Percentiles rank a stretch among this genome's conserved stretches.
phyloP scores from a whole-genome alignment of 192 early-diverging fungal species.

The Linnemannia elongata region DNA sequence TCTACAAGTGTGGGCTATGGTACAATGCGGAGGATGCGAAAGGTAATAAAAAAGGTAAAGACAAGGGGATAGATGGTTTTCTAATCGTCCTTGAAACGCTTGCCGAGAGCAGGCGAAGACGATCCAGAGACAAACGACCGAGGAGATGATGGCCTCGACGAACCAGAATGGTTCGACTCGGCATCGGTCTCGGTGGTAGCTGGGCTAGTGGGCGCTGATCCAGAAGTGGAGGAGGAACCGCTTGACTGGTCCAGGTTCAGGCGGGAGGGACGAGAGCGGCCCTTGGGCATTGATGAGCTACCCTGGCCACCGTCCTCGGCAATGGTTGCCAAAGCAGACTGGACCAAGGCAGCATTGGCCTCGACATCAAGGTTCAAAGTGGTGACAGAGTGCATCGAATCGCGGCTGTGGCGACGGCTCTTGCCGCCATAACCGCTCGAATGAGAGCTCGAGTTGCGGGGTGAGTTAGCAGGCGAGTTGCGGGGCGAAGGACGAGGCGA shows the following conservation, averaged over 20 bases:
- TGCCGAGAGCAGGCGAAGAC: slow-evolving; percentile 37
- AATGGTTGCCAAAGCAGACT: slow-evolving; percentile 6
- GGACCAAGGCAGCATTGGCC: slow-evolving; percentile 19
- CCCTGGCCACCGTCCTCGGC: neutral
- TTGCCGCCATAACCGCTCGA: slow-evolving; percentile 16
- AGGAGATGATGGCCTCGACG: slow-evolving; percentile 31
- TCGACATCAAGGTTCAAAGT: slow-evolving; percentile 48
- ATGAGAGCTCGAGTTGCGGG: slow-evolving; percentile 41
- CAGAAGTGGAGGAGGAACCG: neutral
- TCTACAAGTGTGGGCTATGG: slow-evolving; percentile 6
- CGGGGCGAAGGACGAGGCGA: slow-evolving; percentile 41
- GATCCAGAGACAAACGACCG: slow-evolving; percentile 32
- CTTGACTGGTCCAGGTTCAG: slow-evolving; percentile 29
- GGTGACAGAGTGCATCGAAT: slow-evolving; percentile 36
- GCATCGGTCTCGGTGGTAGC: slow-evolving; percentile 5
- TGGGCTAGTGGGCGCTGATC: slow-evolving; percentile 39
- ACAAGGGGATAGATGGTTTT: neutral
- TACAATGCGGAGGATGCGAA: slow-evolving; percentile 10
- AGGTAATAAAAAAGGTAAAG: slow-evolving; percentile 7
- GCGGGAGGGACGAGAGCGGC: slow-evolving; percentile 40
- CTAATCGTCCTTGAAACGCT: slow-evolving; percentile 53
- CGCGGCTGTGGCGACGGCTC: slow-evolving; percentile 32
- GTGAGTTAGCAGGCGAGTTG: slow-evolving; percentile 31
- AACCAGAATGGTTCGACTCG: slow-evolving; percentile 16
- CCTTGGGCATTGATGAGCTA: slow-evolving; percentile 25